Evolutionary conservation across 306 rosid genomes (phyloP).

Genomic region (Lablab purpureus): DNA sequence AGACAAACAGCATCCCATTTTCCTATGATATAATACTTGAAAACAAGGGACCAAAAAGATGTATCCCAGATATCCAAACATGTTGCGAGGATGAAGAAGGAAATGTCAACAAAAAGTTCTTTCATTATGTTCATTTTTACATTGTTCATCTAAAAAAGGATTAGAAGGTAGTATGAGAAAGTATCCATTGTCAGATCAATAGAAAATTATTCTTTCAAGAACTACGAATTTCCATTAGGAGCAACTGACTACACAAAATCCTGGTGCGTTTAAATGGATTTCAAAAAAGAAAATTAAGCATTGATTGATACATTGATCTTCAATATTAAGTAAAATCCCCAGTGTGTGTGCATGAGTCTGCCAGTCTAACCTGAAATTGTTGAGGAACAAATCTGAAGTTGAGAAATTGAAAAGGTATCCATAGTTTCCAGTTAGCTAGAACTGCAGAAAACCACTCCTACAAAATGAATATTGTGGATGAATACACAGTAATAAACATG

Average conservation of each 20-base stretch:
- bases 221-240: conserved; percentile 29
- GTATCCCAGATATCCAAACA: conserved; percentile 14
- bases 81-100: conserved; percentile 11
- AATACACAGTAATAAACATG: conserved; percentile 35
- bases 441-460: conserved; percentile 95
- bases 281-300: conserved; percentile 19
- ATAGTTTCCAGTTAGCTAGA: conserved; percentile 90
- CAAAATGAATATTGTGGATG: conserved; percentile 42
- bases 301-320: conserved; percentile 8
- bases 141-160: background rate
- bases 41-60: conserved; percentile 21
- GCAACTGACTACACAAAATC: conserved; percentile 6
- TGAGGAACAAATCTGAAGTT: conserved; percentile 97
- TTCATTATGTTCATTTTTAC: background rate
- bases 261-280: conserved; percentile 10
- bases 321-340: conserved; percentile 29
- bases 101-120: conserved; percentile 11
- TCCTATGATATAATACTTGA: background rate
- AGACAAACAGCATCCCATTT: conserved; percentile 28
- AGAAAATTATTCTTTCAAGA: conserved; percentile 33
- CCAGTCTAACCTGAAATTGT: conserved; percentile 83
- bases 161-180: background rate
- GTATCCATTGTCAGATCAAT: background rate
- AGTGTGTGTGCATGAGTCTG: conserved; percentile 23
- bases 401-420: conserved; percentile 98